Evolutionary conservation across 495 filamentous ascomycete genomes (phyloP), one percentile per base, ranked within the genome.

Genomic region (Bryoglossum gracile): DNA sequence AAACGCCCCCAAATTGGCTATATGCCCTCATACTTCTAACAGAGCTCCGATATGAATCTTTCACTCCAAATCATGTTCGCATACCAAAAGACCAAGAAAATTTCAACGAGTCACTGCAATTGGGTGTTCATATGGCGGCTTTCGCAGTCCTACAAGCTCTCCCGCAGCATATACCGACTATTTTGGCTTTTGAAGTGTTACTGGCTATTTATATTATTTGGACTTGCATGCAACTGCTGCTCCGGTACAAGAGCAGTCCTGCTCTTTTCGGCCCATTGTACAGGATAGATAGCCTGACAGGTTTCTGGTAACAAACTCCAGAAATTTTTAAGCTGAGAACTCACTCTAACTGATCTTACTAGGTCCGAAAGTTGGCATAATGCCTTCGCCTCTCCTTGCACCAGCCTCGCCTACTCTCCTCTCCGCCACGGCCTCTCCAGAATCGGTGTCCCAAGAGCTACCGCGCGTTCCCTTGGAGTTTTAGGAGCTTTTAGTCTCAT

Each of bases 321-420:
- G 28, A 26, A 16, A 19, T 9, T 44, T 6, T 18, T 21, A 33
- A 2, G 25, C 8, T n/a, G 17, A 14, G n/a, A 19, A 2, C 13
- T 33, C 14, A 32, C 25, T 19, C 57, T 60, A 24, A 53, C 35
- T 33, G 17, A 36, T 14, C 32, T 8, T 32, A 4, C n/a, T 32
- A 59, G 56, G 56, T 61, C 58, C 23, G 64, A 65, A 53, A 65
- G 63, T 9, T 68, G 65, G 65, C 65, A 68, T 40, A 66, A 66
- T 40, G 62, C 56, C 13, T 68, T 68, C 48, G 55, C 63, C 19
- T 55, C 65, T 11, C 65, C 65, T 3, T 66, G 60, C 35, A 56
- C 53, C 14, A 58, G 48, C 8, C 52, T 68, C 4, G 63, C 58
- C 10, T 68, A 66, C 43, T 28, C 10, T 0, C 65, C 65, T 13